Evolutionary conservation across 2,329 filamentous ascomycete genomes (phyloP).

Genomic region (Fusarium kyushuense): DNA sequence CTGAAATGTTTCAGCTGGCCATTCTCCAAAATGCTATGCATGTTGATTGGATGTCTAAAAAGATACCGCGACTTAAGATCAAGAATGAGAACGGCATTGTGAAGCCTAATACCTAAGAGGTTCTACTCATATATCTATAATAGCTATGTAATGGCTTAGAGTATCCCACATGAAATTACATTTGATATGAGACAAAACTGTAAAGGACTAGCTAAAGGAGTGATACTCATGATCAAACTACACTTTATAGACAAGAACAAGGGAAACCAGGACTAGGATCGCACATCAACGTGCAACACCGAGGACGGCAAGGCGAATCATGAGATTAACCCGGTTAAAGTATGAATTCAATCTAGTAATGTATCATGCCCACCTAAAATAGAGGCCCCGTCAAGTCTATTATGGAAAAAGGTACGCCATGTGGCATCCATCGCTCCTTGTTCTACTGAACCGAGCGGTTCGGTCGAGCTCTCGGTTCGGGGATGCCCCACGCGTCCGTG

Average conservation of each 20-base stretch:
- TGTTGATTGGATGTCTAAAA: not conserved
- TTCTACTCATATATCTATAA: not conserved
- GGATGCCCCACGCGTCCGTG: not conserved
- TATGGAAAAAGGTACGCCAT: not conserved
- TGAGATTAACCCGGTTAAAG: not conserved
- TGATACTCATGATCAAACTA: not conserved
- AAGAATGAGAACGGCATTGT: not conserved
- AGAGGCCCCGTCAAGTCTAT: not conserved
- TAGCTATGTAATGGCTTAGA: not conserved
- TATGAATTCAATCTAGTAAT: not conserved
- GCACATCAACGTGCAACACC: not conserved
- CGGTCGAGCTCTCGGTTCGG: constrained; percentile 18
- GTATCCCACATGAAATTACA: not conserved
- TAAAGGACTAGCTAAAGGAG: not conserved
- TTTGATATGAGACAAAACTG: not conserved
- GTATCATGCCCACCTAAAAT: not conserved
- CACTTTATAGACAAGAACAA: not conserved
- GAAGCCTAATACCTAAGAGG: not conserved
- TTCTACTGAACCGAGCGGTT: constrained; percentile 1
- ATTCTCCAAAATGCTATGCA: not conserved
- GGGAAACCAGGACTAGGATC: not conserved
- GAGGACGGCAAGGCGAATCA: not conserved
- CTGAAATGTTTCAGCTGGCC: not conserved
- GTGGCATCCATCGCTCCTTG: not conserved
- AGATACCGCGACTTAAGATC: not conserved